Conservation (phyloP, 192 early-diverging fungal species). For the Backusella psychrophila region DNA sequence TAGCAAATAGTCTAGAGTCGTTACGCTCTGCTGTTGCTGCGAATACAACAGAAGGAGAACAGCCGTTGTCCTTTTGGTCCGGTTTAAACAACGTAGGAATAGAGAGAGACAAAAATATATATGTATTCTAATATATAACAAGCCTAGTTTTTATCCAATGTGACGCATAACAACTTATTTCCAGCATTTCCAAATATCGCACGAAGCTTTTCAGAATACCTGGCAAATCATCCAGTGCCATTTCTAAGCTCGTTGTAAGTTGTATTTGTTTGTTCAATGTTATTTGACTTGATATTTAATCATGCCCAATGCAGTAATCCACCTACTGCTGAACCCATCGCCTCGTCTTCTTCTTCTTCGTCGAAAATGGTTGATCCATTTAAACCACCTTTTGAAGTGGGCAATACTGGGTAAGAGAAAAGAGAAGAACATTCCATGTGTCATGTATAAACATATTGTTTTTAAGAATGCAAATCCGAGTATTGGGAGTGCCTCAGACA, state of each 20-base stretch:
- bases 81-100: constrained; percentile 30
- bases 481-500: constrained; percentile 46
- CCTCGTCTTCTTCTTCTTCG: not conserved
- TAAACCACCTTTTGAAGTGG: constrained; percentile 7
- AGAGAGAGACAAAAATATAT: not conserved
- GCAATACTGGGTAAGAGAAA: not conserved
- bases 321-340: not conserved
- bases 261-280: not conserved
- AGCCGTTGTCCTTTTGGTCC: constrained; percentile 17
- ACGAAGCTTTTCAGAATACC: constrained; percentile 34
- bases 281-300: not conserved
- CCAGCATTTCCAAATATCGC: constrained; percentile 33
- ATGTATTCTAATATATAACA: not conserved
- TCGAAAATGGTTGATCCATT: not conserved
- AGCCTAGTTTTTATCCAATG: constrained; percentile 28
- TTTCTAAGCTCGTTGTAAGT: constrained; percentile 16
- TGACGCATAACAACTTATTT: constrained; percentile 26
- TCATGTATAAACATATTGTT: not conserved
- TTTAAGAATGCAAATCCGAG: constrained; percentile 33
- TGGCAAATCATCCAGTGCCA: constrained; percentile 22
- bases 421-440: not conserved
- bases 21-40: not conserved
- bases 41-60: constrained; percentile 4
- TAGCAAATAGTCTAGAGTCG: constrained; percentile 2
- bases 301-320: not conserved